A percentile compares a stretch with the other conserved stretches of the same genome.
Conservation (phyloP, 345 rosid species). For the Euclidium syriacum region DNA sequence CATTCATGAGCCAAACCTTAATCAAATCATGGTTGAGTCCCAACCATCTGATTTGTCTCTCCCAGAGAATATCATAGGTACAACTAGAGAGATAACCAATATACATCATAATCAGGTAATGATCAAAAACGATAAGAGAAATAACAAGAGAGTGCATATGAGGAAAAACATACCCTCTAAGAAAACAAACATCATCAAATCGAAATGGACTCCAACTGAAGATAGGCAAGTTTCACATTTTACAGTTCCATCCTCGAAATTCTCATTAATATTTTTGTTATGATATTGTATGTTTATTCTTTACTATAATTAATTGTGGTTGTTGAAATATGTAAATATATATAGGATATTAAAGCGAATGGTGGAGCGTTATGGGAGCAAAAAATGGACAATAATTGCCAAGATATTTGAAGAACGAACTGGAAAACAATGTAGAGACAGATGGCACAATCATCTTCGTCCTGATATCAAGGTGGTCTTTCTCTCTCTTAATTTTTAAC, state of each 20-base stretch:
- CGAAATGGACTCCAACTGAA: neutral
- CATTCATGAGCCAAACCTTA: neutral
- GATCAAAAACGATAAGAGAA: neutral
- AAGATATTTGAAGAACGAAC: constrained; percentile 49
- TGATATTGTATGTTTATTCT: neutral
- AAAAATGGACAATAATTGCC: constrained; percentile 65
- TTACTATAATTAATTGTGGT: neutral
- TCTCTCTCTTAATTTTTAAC: too few species aligned
- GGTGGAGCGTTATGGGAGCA: constrained; percentile 52
- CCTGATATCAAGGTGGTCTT: constrained; percentile 87
- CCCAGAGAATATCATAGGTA: neutral
- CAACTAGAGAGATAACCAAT: neutral
- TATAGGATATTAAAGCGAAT: constrained; percentile 43
- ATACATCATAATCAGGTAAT: neutral
- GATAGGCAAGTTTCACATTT: neutral
- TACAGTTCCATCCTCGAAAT: neutral
- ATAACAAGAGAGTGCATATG: neutral
- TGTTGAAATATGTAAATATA: neutral
- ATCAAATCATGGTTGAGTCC: neutral
- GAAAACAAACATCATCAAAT: neutral
- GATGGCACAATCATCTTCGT: constrained; percentile 84
- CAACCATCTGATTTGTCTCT: neutral
- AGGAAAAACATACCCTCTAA: neutral
- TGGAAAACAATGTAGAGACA: constrained; percentile 83
- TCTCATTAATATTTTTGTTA: neutral